Conservation (phyloP, 2,329 filamentous ascomycete genomes). For the Hypoxylon sp. region DNA sequence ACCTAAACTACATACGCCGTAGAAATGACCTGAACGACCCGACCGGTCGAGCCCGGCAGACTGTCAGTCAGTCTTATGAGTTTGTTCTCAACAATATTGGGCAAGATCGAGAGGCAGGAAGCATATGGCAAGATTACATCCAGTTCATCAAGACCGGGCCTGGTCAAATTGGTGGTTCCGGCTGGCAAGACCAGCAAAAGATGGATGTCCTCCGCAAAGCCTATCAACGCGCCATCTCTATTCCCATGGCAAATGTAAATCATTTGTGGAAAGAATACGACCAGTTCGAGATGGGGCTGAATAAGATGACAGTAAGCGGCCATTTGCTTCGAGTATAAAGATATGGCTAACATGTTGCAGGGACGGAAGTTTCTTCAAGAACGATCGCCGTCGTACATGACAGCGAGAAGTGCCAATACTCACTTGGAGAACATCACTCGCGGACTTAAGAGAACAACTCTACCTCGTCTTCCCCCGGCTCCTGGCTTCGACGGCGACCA, state of each 20-base stretch:
- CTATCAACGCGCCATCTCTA: conserved; percentile 89
- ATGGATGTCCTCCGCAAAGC: conserved; percentile 94
- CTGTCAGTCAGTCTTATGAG: conserved; percentile 89
- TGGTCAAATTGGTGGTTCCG: conserved; percentile 84
- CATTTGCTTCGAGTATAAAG: conserved; percentile 16
- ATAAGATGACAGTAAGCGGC: conserved; percentile 84
- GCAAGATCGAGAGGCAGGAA: conserved; percentile 89
- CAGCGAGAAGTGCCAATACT: conserved; percentile 89
- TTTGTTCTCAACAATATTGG: conserved; percentile 92
- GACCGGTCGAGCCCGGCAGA: conserved; percentile 80
- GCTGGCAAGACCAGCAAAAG: conserved; percentile 98
- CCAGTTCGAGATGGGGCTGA: conserved; percentile 92
- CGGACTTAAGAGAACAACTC: conserved; percentile 80
- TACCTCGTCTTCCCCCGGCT: conserved; percentile 86
- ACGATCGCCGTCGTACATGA: conserved; percentile 94
- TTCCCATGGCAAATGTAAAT: conserved; percentile 88
- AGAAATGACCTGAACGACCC: conserved; percentile 90
- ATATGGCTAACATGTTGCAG: conserved; percentile 60
- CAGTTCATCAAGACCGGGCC: conserved; percentile 92
- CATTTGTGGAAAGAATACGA: conserved; percentile 98
- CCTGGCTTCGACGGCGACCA: conserved; percentile 88
- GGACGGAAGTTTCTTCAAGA: conserved; percentile 96
- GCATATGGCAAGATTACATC: conserved; percentile 95
- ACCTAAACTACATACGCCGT: conserved; percentile 94
- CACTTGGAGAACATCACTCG: conserved; percentile 91